phyloP scores from a whole-genome alignment of 352 stramenopile species.

The Blastocystis sp. region DNA sequence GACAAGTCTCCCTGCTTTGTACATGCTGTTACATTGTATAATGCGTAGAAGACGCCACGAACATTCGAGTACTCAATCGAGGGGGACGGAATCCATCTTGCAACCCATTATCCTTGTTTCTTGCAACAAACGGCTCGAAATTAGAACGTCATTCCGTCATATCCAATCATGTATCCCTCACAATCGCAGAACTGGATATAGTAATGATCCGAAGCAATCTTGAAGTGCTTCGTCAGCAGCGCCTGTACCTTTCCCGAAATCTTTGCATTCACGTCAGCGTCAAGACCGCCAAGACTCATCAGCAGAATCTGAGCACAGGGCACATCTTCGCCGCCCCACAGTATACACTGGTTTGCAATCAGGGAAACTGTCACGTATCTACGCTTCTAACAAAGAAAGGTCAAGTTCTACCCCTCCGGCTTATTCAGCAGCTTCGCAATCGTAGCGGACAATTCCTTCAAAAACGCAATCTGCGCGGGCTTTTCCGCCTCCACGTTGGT shows the following conservation, averaged over 20 bases:
- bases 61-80: neutral
- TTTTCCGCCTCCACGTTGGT: conserved; percentile 59
- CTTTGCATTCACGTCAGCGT: conserved; percentile 42
- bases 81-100: neutral
- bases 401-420: conserved; percentile 9
- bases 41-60: neutral
- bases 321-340: conserved; percentile 60
- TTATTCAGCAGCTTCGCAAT: conserved; percentile 56
- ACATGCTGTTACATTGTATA: neutral
- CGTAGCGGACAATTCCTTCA: conserved; percentile 54
- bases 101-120: neutral
- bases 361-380: conserved; percentile 61
- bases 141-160: conserved; percentile 69
- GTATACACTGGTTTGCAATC: conserved; percentile 47
- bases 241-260: conserved; percentile 52
- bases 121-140: conserved; percentile 29
- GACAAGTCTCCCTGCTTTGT: conserved; percentile 14
- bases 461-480: conserved; percentile 19
- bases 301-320: conserved; percentile 65
- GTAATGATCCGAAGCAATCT: conserved; percentile 63
- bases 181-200: conserved; percentile 67
- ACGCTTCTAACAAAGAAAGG: neutral
- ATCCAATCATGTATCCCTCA: conserved; percentile 68
- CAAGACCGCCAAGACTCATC: conserved; percentile 66
- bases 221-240: conserved; percentile 51